Percentiles rank a stretch among this genome's conserved stretches.
phyloP scores from a whole-genome alignment of 78 protist species.

The Bodo saltans region DNA sequence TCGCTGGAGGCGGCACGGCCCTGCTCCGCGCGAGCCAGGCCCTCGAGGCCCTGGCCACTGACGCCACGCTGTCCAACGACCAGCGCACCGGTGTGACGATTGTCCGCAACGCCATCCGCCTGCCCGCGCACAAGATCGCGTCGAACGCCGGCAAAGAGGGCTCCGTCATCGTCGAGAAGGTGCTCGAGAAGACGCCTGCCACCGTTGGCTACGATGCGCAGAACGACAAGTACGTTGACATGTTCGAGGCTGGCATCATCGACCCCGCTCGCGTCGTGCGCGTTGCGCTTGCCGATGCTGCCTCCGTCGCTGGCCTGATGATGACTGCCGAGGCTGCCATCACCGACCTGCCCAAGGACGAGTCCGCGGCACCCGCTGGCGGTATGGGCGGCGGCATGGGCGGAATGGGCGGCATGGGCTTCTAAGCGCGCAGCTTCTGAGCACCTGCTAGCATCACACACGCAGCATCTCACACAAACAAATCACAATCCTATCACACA shows the following conservation, averaged over 20 bases:
- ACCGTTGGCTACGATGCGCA: constrained; percentile 84
- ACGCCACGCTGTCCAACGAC: constrained; percentile 65
- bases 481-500: too few relatives aligned
- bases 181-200: constrained; percentile 59
- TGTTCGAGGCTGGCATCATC: constrained; percentile 92
- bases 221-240: constrained; percentile 74
- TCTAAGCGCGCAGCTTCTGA: too few relatives aligned
- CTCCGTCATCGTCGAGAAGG: constrained; percentile 82
- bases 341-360: constrained; percentile 24
- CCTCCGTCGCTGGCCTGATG: constrained; percentile 38
- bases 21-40: constrained; percentile 61
- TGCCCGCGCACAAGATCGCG: constrained; percentile 75
- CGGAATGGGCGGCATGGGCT: constrained; percentile 27
- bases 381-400: constrained; percentile 24
- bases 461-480: too few relatives aligned
- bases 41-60: constrained; percentile 36
- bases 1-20: constrained; percentile 93
- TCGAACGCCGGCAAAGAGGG: constrained; percentile 91
- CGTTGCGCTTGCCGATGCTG: constrained; percentile 75
- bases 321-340: constrained; percentile 45
- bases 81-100: constrained; percentile 81
- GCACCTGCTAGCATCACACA: too few relatives aligned
- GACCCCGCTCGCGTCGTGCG: constrained; percentile 98
- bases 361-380: not conserved
- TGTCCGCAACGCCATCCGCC: constrained; percentile 69